Conservation (phyloP, 163 green algal species). For the Prototheca cutis region DNA sequence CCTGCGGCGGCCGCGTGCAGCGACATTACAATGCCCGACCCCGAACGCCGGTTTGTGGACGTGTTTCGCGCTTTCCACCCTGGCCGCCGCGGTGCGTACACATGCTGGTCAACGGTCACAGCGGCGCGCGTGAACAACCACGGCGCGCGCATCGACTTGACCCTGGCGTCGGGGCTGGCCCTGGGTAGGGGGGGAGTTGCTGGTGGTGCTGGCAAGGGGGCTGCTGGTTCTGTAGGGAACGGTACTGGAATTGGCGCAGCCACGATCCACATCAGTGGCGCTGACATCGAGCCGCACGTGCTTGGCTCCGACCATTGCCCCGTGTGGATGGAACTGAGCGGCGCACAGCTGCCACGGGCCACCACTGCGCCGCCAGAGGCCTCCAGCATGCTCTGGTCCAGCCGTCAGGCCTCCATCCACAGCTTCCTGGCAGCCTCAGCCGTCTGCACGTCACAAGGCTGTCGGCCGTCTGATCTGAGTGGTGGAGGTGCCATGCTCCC, state of each 20-base stretch:
- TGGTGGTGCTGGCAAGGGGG: too few relatives aligned
- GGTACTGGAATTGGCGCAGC: neutral
- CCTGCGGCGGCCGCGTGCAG: too few relatives aligned
- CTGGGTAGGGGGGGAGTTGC: too few relatives aligned
- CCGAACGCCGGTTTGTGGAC: conserved; percentile 7
- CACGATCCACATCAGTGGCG: neutral
- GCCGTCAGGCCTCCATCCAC: conserved; percentile 25
- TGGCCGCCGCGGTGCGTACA: conserved; percentile 35
- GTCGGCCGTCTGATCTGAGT: too few relatives aligned
- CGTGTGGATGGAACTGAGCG: conserved; percentile 36
- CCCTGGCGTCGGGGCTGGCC: conserved; percentile 34
- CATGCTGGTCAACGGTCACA: conserved; percentile 56
- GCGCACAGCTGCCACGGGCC: neutral
- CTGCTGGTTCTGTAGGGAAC: too few relatives aligned
- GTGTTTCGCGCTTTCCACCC: conserved; percentile 20
- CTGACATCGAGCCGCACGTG: conserved; percentile 43
- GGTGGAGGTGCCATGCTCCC: too few relatives aligned
- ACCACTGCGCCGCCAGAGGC: conserved; percentile 8
- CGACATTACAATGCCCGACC: neutral
- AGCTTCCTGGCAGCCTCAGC: too few relatives aligned
- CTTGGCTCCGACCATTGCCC: conserved; percentile 67
- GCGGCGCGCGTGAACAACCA: conserved; percentile 64
- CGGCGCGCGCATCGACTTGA: conserved; percentile 68
- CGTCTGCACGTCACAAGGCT: too few relatives aligned
- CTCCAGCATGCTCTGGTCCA: conserved; percentile 23